These are phyloP conservation scores for Schizothecium vesticola DNA, from an alignment of 495 filamentous ascomycete species.

Conservation along the genomic window DNA sequence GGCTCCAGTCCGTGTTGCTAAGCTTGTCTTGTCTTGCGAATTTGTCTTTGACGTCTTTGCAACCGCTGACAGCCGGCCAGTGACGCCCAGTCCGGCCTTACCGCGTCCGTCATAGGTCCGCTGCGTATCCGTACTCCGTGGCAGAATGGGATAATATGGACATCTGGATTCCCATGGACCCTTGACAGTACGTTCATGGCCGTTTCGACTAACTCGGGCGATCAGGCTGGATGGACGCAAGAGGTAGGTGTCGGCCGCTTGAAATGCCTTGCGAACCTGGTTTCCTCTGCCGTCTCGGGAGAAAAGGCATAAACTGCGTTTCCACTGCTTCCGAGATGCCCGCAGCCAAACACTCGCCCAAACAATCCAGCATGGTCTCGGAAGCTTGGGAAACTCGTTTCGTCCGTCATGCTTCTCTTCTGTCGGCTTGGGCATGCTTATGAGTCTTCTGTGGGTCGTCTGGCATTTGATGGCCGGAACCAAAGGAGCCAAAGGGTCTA, in stretches of 20 bases:
- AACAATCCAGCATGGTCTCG: neutral
- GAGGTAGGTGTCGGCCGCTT: neutral
- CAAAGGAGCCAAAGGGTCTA: neutral
- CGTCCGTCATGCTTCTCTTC: neutral
- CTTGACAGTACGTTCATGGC: neutral
- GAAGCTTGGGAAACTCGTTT: neutral
- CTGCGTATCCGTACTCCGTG: neutral
- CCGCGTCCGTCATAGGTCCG: neutral
- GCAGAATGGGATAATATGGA: neutral
- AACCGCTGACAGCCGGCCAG: neutral
- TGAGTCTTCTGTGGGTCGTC: too few species aligned
- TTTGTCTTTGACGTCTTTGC: neutral
- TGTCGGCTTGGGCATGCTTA: neutral
- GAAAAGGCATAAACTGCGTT: neutral
- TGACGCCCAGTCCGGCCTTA: neutral
- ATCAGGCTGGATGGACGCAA: neutral
- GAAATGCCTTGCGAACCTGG: neutral
- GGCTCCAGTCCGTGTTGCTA: neutral
- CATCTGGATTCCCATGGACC: neutral
- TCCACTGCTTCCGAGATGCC: neutral
- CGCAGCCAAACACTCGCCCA: neutral
- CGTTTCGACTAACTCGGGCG: neutral
- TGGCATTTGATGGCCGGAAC: neutral
- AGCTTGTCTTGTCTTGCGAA: neutral
- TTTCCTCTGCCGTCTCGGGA: neutral